Conservation (phyloP, 495 filamentous ascomycete species). For the Copromyces sp. region DNA sequence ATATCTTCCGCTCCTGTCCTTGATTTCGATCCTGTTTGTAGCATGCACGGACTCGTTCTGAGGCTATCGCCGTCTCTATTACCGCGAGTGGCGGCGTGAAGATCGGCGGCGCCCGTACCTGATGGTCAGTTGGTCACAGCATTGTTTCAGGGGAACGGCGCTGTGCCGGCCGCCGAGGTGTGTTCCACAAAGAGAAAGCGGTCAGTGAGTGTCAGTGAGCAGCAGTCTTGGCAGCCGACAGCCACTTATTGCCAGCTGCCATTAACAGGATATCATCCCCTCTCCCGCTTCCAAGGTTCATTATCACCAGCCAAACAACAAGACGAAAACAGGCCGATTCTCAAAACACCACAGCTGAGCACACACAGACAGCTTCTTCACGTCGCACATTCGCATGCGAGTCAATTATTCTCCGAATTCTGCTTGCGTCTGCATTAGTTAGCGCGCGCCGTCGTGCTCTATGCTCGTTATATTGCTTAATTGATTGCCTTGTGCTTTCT, state of each 20-base stretch:
- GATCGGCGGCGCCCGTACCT: no score
- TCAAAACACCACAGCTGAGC: not conserved
- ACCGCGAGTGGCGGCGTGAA: no score
- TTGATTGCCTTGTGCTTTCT: not conserved
- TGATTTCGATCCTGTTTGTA: no score
- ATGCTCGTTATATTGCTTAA: not conserved
- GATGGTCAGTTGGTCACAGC: no score
- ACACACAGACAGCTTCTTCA: not conserved
- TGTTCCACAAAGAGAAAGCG: no score
- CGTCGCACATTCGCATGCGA: not conserved
- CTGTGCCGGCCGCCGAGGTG: no score
- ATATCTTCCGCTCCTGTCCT: no score
- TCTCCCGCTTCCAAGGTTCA: not conserved
- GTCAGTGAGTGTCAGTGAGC: no score
- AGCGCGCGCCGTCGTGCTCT: not conserved
- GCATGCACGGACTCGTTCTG: no score
- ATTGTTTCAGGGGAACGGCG: no score
- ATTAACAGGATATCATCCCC: not conserved
- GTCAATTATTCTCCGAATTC: not conserved
- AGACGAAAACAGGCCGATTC: not conserved
- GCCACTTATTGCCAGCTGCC: not conserved
- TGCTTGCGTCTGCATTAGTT: not conserved
- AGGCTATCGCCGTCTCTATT: no score
- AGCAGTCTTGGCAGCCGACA: no score
- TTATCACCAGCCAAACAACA: not conserved